These are phyloP conservation scores for Hypoxylon sp. DNA, from an alignment of 2,329 filamentous ascomycete species.

Conservation along the genomic window DNA sequence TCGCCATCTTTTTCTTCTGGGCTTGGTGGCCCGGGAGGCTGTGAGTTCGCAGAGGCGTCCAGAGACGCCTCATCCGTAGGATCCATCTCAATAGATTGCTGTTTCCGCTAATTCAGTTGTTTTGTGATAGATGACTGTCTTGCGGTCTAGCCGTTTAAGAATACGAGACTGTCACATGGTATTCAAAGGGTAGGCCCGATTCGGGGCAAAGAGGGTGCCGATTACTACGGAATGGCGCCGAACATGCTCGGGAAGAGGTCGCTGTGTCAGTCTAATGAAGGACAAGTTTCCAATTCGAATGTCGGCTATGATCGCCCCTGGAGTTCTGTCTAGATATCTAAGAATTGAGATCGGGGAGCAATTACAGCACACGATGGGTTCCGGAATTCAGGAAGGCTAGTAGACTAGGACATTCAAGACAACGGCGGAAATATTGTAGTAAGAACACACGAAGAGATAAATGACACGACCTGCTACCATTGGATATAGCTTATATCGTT, in stretches of 20 bases:
- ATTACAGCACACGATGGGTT: constrained; percentile 38
- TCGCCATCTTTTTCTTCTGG: constrained; percentile 56
- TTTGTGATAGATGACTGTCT: constrained; percentile 28
- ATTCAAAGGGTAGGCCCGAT: constrained; percentile 38
- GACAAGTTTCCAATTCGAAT: constrained; percentile 18
- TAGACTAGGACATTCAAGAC: constrained; percentile 31
- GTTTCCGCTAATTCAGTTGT: constrained; percentile 27
- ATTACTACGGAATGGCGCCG: constrained; percentile 37
- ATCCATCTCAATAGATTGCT: constrained; percentile 51
- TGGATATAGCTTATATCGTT: constrained; percentile 44
- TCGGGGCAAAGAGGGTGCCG: constrained; percentile 32
- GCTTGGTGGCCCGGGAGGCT: constrained; percentile 54
- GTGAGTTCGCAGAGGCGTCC: constrained; percentile 48
- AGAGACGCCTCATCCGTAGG: constrained; percentile 46
- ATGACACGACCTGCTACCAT: constrained; percentile 43
- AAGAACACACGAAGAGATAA: constrained; percentile 33
- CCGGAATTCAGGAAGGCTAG: constrained; percentile 32
- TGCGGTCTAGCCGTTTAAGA: constrained; percentile 38
- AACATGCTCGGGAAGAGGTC: constrained; percentile 24
- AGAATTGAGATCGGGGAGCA: constrained; percentile 18
- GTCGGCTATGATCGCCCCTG: constrained; percentile 17
- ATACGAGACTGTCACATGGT: constrained; percentile 44
- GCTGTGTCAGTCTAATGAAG: constrained; percentile 23
- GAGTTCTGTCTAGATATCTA: constrained; percentile 21
- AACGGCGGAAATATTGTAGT: constrained; percentile 24